A percentile compares a stretch with the other conserved stretches of the same genome.
Conservation (phyloP, 345 rosid species). For the Brassica nigra region DNA sequence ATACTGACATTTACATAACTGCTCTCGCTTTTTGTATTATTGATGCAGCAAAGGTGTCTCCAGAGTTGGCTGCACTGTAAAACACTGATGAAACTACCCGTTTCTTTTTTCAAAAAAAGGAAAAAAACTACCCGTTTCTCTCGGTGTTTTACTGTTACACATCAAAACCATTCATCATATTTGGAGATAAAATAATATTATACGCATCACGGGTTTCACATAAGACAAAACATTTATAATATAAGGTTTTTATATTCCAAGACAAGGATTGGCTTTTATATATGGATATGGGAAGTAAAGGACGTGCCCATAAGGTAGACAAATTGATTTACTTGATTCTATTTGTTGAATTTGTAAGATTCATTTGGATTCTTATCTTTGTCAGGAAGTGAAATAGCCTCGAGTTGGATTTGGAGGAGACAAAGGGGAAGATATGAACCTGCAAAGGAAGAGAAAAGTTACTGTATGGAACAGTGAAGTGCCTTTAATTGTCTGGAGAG, state of each 20-base stretch:
- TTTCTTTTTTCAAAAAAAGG: neutral
- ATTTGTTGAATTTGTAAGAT: slow-evolving; percentile 5
- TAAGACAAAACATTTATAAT: slow-evolving; percentile 4
- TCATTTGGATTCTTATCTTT: slow-evolving; percentile 15
- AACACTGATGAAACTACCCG: slow-evolving; percentile 32
- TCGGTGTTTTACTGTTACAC: slow-evolving; percentile 30
- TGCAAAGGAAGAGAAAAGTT: slow-evolving; percentile 31
- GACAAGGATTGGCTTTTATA: neutral
- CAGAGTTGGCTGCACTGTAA: slow-evolving; percentile 29
- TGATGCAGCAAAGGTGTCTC: slow-evolving; percentile 35
- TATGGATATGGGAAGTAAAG: slow-evolving; percentile 18
- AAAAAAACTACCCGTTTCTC: slow-evolving; percentile 38
- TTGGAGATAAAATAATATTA: neutral
- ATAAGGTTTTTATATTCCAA: slow-evolving; percentile 22
- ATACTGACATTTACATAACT: slow-evolving; percentile 18
- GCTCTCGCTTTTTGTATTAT: slow-evolving; percentile 36
- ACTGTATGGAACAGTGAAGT: slow-evolving; percentile 20
- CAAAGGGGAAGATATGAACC: slow-evolving; percentile 31
- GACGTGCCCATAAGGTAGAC: neutral
- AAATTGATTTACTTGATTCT: neutral
- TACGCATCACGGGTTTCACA: slow-evolving; percentile 11
- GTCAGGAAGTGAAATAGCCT: slow-evolving; percentile 19
- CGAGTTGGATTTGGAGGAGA: slow-evolving; percentile 19
- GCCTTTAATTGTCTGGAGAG: neutral
- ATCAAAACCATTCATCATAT: slow-evolving; percentile 7